phyloP scores from a whole-genome alignment of 495 filamentous ascomycete species.

The Podospora pseudopauciseta region DNA sequence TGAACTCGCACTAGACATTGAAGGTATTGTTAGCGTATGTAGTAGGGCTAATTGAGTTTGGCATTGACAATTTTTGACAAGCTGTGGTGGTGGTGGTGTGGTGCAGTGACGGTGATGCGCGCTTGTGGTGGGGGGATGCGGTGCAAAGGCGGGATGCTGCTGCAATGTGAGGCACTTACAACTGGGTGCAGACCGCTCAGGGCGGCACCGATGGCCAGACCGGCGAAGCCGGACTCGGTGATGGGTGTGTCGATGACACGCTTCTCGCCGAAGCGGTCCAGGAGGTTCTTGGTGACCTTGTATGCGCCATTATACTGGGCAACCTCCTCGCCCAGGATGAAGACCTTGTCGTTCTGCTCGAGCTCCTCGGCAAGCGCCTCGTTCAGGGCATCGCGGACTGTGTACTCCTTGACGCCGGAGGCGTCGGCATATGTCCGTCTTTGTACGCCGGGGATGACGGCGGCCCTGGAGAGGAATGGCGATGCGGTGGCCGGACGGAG shows the following conservation, averaged over 20 bases:
- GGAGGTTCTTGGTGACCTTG: slow-evolving; percentile 95
- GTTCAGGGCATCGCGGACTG: slow-evolving; percentile 94
- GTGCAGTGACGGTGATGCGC: not conserved
- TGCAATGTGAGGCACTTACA: slow-evolving; percentile 52
- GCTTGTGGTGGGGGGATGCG: slow-evolving; percentile 5
- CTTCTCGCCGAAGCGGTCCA: slow-evolving; percentile 96
- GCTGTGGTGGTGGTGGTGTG: not conserved
- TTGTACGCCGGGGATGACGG: slow-evolving; percentile 39
- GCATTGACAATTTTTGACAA: not conserved
- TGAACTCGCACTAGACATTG: slow-evolving; percentile 81
- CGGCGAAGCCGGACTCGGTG: slow-evolving; percentile 91
- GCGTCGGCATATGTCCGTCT: slow-evolving; percentile 52
- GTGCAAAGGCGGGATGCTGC: not conserved
- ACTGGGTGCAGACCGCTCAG: slow-evolving; percentile 91
- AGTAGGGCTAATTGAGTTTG: not conserved
- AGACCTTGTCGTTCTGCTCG: slow-evolving; percentile 89
- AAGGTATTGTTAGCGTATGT: not conserved
- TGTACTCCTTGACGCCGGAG: slow-evolving; percentile 80
- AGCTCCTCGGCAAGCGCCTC: slow-evolving; percentile 97
- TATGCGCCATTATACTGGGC: slow-evolving; percentile 99
- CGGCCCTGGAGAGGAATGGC: slow-evolving; percentile 47
- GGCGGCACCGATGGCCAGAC: slow-evolving; percentile 90
- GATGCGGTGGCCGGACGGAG: slow-evolving; percentile 45
- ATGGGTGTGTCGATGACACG: slow-evolving; percentile 97
- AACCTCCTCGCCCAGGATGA: slow-evolving; percentile 94